phyloP scores from a whole-genome alignment of 2,329 filamentous ascomycete species.

The Tothia fuscella region DNA sequence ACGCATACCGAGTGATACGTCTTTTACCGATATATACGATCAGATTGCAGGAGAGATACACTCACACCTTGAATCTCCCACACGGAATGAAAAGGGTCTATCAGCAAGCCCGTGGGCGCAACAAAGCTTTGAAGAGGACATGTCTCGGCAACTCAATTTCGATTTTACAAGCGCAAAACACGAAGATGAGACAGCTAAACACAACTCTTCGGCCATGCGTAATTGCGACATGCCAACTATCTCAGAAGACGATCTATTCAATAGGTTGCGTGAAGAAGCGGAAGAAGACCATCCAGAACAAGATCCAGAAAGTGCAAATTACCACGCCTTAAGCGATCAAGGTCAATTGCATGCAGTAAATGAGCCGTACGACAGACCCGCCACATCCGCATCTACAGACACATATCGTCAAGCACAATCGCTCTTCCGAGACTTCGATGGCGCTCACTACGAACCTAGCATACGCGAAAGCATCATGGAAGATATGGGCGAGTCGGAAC shows the following conservation, averaged over 20 bases:
- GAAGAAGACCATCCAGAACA: neutral
- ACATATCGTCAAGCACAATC: constrained; percentile 54
- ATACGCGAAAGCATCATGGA: constrained; percentile 10
- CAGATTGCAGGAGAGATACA: constrained; percentile 9
- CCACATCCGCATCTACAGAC: constrained; percentile 43
- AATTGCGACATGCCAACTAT: neutral
- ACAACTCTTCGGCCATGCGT: neutral
- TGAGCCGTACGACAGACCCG: constrained; percentile 29
- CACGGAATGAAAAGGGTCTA: neutral
- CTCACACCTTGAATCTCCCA: neutral
- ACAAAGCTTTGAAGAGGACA: neutral
- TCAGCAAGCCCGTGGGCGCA: neutral
- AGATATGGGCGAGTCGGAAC: constrained; percentile 17
- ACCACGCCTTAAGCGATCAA: neutral
- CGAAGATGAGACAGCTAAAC: neutral
- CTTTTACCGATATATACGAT: constrained; percentile 11
- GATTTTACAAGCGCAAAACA: neutral
- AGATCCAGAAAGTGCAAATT: neutral
- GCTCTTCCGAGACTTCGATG: constrained; percentile 72
- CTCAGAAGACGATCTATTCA: neutral
- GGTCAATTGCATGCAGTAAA: neutral
- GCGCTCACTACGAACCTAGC: constrained; percentile 58
- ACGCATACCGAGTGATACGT: constrained; percentile 9
- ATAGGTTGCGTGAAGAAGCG: constrained; percentile 4
- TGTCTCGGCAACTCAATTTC: constrained; percentile 2